Evolutionary conservation across 2,329 filamentous ascomycete species (phyloP), one percentile per base, ranked within the genome.

Genomic region (Diaporthe ampelina): DNA sequence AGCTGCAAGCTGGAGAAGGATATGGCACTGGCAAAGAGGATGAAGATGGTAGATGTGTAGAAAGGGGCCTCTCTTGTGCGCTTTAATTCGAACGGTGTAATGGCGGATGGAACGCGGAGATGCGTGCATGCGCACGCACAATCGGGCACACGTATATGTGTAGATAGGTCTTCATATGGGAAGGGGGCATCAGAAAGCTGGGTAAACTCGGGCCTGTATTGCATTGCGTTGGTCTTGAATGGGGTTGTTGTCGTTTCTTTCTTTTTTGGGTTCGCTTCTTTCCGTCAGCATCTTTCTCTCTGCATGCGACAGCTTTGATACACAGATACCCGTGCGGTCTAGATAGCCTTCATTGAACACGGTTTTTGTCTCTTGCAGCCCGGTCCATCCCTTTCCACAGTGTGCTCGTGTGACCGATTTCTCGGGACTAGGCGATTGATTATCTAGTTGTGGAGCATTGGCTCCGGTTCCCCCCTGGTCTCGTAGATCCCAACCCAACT

Each of bases 1-100:
- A 91, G 89, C 79, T 91, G 89, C 77, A 83, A 81, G 76, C 81
- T 80, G 15, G 89, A 91, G 77, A 83, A 82, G 74, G 79, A 80
- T 26, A 45, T 43, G 17, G 29, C 75, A 5, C 65, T 83, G 59
- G 80, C 82, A 75, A 78, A 75, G 74, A 80, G 81, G 76, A 80
- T 80, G 75, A 80, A 77, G 68, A 74, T 81, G 73, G 79, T 77
- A 9, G 76, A 73, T 43, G 68, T 63, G 50, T 80, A 71, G 76
- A 40, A 35, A 4, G 17, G 35, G 24, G 17, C 21, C 19, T 13
- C 29, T 15, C 5, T 17, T 72, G 45, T 48, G 13, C 21, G 37
- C 50, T 54, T 45, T 26, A 48, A 40, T 40, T 19, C n/a, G 24
- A 24, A 24, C 37, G 45, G 58, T 72, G 35, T 43, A 72, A 43